A percentile compares a stretch with the other conserved stretches of the same genome.
phyloP scores from a whole-genome alignment of 2,329 filamentous ascomycete genomes.

The Salinomyces thailandicus region DNA sequence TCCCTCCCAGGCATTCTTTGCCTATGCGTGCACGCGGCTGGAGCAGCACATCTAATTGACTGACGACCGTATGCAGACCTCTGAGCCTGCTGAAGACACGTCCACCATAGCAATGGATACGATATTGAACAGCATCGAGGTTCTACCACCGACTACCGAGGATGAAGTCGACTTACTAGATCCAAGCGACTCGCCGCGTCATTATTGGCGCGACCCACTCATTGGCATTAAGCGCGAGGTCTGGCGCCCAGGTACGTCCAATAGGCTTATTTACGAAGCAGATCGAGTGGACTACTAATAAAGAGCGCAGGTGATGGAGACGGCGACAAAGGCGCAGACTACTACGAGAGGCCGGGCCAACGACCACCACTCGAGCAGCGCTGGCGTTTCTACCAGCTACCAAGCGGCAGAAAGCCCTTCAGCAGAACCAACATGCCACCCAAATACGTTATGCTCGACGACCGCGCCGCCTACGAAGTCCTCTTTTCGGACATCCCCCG shows the following conservation, averaged over 20 bases:
- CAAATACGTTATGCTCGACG: conserved; percentile 32
- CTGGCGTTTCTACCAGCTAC: conserved; percentile 29
- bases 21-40: too few relatives aligned
- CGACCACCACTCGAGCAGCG: conserved; percentile 17
- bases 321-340: conserved; percentile 22
- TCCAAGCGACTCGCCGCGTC: conserved; percentile 11
- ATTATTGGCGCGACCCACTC: conserved; percentile 16
- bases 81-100: too few relatives aligned
- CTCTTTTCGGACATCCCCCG: conserved; percentile 19
- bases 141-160: too few relatives aligned
- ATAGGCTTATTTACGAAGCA: too few relatives aligned
- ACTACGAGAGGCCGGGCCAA: conserved; percentile 16
- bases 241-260: conserved; percentile 26
- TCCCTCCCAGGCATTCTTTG: too few relatives aligned
- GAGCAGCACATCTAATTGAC: too few relatives aligned
- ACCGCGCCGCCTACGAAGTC: conserved; percentile 28
- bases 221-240: conserved; percentile 23
- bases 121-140: too few relatives aligned
- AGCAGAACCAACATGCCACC: conserved; percentile 24
- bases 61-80: too few relatives aligned
- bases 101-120: too few relatives aligned
- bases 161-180: too few relatives aligned
- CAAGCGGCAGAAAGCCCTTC: conserved; percentile 21
- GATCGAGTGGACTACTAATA: not conserved
- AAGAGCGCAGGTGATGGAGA: conserved; percentile 23